Base-by-base conservation (phyloP, 257 asterid genomes). In the Solanum chilense region DNA sequence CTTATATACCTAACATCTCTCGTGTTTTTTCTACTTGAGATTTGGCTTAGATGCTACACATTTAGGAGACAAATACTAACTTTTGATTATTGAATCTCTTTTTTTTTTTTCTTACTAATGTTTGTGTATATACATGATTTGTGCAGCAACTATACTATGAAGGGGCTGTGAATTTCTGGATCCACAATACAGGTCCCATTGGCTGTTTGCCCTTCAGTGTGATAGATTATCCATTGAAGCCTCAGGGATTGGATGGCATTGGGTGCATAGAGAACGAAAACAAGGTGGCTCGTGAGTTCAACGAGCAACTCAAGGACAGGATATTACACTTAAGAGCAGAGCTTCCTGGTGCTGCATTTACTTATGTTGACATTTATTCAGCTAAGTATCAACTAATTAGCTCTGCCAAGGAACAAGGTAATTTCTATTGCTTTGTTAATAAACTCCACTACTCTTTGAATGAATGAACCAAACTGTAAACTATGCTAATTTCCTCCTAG, bases 171-270 rank as follows among this genome's bases (percentile, higher is more conserved):
- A 89, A 90, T 75, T 91, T 93, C 11, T 91, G 94, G 95, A 86
- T 93, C 60, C 95, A 93, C 42, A 93, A 91, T 88, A 93, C 91
- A 11, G 93, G 95, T 5, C 95, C 95, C 12, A 66, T 93, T n/a
- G 95, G 95, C 33, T 93, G 94, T 80, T 85, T 91, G 39, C 94
- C 95, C 4, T 15, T 9, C 12, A 85, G 85, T 69, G 86, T 87
- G 78, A 90, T 86, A 80, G 49, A 88, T 86, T 88, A 86, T 87
- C 88, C 25, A 78, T n/a, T 16, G 68, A 90, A 86, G 84, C 91
- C 85, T 85, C 88, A 64, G 70, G 78, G 85, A 23, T 35, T 90
- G 75, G 95, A 91, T 82, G 49, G 49, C 10, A 37, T 44, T 21
- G 91, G 91, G 23, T 93, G 94, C 39, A 89, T 90, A 13, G 83